phyloP scores from a whole-genome alignment of 2,329 filamentous ascomycete genomes.

The Paracorniculantispora psalliotae region DNA sequence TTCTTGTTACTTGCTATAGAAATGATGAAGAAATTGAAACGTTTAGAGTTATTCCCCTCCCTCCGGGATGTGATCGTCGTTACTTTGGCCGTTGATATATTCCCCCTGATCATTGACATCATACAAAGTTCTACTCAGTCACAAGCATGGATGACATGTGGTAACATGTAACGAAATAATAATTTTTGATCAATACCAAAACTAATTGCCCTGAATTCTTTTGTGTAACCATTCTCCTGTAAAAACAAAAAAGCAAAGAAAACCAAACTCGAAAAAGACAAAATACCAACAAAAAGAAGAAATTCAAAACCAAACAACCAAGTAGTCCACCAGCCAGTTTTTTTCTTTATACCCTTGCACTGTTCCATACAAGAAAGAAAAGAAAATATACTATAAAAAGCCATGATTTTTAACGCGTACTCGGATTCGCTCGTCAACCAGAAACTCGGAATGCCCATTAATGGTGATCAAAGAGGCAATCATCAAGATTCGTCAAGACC shows the following conservation, averaged over 20 bases:
- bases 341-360: not conserved
- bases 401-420: not conserved
- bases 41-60: not conserved
- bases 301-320: not conserved
- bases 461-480: not conserved
- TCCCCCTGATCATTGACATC: too few species aligned
- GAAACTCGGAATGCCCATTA: not conserved
- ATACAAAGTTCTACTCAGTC: too few species aligned
- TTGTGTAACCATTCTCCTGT: constrained; percentile 14
- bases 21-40: not conserved
- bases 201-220: constrained; percentile 9
- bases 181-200: not conserved
- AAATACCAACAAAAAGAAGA: not conserved
- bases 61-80: not conserved
- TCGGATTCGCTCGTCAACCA: not conserved
- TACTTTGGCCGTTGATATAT: too few species aligned
- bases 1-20: not conserved
- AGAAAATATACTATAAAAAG: not conserved
- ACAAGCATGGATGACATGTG: not conserved
- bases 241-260: not conserved
- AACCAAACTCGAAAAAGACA: not conserved
- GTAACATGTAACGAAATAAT: not conserved
- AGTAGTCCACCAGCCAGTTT: not conserved
- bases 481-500: not conserved
- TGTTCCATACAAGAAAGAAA: not conserved